These are phyloP conservation scores for Neonectria neomacrospora DNA, from an alignment of 2,329 filamentous ascomycete species.

Conservation along the genomic window DNA sequence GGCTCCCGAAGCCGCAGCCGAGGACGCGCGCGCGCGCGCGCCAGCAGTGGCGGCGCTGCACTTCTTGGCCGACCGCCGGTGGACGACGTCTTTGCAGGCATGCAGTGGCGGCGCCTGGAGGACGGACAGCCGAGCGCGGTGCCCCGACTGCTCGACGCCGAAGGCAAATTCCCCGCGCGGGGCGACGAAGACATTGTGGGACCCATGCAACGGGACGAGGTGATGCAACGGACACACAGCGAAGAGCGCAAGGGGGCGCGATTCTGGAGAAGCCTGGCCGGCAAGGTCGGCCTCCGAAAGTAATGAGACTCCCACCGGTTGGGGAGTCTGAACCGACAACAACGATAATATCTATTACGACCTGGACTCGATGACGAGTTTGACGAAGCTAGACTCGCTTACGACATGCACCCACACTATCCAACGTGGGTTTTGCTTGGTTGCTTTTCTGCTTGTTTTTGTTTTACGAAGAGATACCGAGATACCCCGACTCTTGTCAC, in stretches of 20 bases:
- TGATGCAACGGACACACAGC: slow-evolving; percentile 60
- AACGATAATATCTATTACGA: slow-evolving; percentile 40
- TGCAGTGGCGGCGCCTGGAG: slow-evolving; percentile 60
- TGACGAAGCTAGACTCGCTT: slow-evolving; percentile 33
- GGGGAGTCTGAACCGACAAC: slow-evolving; percentile 15
- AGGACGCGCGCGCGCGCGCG: slow-evolving; percentile 52
- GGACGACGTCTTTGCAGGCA: slow-evolving; percentile 55
- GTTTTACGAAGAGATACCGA: slow-evolving; percentile 42
- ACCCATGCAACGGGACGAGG: slow-evolving; percentile 78
- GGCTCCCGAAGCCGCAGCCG: slow-evolving; percentile 53
- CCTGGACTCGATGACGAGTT: slow-evolving; percentile 39
- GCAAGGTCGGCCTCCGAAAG: slow-evolving; percentile 55
- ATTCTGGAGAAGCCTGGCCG: slow-evolving; percentile 62
- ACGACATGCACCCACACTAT: slow-evolving; percentile 30
- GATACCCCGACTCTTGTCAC: slow-evolving; percentile 46
- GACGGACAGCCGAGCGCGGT: slow-evolving; percentile 72
- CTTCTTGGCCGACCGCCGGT: slow-evolving; percentile 46
- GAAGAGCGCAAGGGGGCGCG: slow-evolving; percentile 58
- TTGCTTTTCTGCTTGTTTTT: slow-evolving; percentile 31
- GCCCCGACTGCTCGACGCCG: slow-evolving; percentile 74
- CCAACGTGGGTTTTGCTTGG: slow-evolving; percentile 32
- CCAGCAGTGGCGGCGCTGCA: slow-evolving; percentile 56
- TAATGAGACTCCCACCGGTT: slow-evolving; percentile 28
- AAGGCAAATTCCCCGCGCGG: slow-evolving; percentile 87
- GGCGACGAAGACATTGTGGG: slow-evolving; percentile 94